Base-by-base conservation (phyloP, 306 rosid genomes). In the Cicer judaicum region DNA sequence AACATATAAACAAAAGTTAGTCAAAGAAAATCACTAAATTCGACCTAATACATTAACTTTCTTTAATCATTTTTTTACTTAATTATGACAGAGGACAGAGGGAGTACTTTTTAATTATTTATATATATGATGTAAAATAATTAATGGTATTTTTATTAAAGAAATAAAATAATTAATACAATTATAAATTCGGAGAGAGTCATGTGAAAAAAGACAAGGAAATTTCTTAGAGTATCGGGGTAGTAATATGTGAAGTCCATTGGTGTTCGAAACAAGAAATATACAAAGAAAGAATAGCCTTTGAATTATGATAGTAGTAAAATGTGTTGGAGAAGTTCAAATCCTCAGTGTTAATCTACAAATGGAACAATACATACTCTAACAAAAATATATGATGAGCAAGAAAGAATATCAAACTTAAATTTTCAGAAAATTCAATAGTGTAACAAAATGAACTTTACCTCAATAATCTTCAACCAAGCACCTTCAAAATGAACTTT, bases 351-450 rank as follows among this genome's bases (percentile, higher is more conserved):
- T 41, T 64, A 49, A 82, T 81, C 73, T 78, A 83, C 87, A 79
- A 80, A 57, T 59, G 88, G 73, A 79, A 66, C 56, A 85, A 75
- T 36, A 79, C 75, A 6, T 44, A 24, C 69, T 49, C 29, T 24
- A 67, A 67, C 62, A 81, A 24, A 62, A 68, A 19, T 68, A 48
- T 79, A 85, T 76, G 76, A 73, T 76, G 76, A 73, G 63, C 79
- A 79, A 80, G 15, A 85, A 83, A 84, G 84, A 82, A 90, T 88
- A 71, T 64, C 61, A 66, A 76, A 68, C 38, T 67, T 68, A 70
- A 79, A 43, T 53, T 62, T 12, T 34, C 7, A 21, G 21, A 73
- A 67, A 66, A 14, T 67, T 7, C 56, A 60, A 44, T 34, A 61
- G 36, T 50, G 40, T n/a, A 79, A 42, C 52, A 64, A 39, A 47